Evolutionary conservation across 768 basidiomycete species (phyloP), one percentile per base, ranked within the genome.

Genomic region (Pleurotus salmoneostramineus): DNA sequence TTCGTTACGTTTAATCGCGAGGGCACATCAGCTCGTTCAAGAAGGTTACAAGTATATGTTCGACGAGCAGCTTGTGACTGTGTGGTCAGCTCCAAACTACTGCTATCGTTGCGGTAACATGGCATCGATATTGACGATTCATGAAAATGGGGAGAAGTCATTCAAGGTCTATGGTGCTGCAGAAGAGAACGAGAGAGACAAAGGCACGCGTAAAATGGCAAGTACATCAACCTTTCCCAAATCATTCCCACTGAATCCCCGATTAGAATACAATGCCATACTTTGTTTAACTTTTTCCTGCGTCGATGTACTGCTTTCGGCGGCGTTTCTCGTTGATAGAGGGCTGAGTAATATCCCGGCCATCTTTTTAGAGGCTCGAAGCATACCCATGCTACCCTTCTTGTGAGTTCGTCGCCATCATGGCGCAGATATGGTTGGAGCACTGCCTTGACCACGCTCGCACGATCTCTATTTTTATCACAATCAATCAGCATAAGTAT

Each of bases 31-130:
- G 67, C 86, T 98, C 15, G 96, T 98, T 1, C 93, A 95, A 70
- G 93, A 95, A 71, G 93, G 94, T 1, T 95, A 83, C 75, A 98
- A 98, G 74, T 88, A 95, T 69, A 96, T 98, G 96, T 97, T 98
- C 64, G 91, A 97, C 67, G 83, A 88, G 60, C 81, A 87, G 61
- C 89, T 96, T 15, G 93, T 95, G 10, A 96, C 93, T 0, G 93
- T 96, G 7, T 96, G 93, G 93, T 88, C 85, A 4, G 93, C 93
- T 50, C 91, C 92, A 33, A 95, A 93, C 66, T 93, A 93, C 68
- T 95, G 79, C 60, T 83, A 81, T 60, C 71, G 77, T 33, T 93
- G 93, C 66, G 93, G 95, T 12, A 98, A 98, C 62, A 79, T 92
- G 73, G 95, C 95, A 0, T 88, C 88, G 34, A 93, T 98, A 62